These are phyloP conservation scores for Colletotrichum aenigma DNA, from an alignment of 2,329 filamentous ascomycete genomes.

Conservation along the genomic window DNA sequence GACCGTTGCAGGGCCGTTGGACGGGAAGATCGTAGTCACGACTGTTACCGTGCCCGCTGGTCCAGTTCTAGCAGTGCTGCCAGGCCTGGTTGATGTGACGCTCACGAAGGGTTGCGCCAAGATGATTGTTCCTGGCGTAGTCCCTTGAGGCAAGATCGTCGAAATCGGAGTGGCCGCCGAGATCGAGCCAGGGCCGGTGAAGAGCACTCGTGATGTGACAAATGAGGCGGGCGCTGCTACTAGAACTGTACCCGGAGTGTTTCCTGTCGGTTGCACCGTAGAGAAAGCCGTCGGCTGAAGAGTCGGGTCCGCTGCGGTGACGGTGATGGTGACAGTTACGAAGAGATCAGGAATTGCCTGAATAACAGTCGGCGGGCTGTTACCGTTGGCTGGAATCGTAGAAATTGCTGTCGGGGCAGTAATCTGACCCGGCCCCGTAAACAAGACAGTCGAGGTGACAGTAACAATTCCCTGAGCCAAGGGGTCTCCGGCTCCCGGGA, in stretches of 20 bases:
- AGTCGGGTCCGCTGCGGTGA: neutral
- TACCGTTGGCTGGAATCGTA: neutral
- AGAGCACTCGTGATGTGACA: neutral
- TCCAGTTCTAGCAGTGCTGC: neutral
- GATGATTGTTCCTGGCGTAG: slow-evolving; percentile 6
- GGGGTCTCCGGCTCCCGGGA: neutral
- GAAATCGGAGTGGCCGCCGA: neutral
- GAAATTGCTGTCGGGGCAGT: neutral
- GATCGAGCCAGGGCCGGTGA: neutral
- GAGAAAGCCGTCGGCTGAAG: neutral
- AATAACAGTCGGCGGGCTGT: neutral
- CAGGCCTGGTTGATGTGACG: neutral
- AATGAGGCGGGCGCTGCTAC: neutral
- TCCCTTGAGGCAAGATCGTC: slow-evolving; percentile 6
- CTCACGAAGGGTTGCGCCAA: neutral
- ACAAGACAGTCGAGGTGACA: neutral
- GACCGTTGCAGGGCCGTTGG: neutral
- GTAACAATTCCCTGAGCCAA: neutral
- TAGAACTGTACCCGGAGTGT: slow-evolving; percentile 3
- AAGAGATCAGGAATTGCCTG: neutral
- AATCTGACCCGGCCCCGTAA: neutral
- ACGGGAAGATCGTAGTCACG: neutral
- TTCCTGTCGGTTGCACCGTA: neutral
- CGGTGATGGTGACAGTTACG: neutral
- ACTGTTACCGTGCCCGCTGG: neutral